phyloP scores from a whole-genome alignment of 148 eudicot species.

The Selenicereus undatus region DNA sequence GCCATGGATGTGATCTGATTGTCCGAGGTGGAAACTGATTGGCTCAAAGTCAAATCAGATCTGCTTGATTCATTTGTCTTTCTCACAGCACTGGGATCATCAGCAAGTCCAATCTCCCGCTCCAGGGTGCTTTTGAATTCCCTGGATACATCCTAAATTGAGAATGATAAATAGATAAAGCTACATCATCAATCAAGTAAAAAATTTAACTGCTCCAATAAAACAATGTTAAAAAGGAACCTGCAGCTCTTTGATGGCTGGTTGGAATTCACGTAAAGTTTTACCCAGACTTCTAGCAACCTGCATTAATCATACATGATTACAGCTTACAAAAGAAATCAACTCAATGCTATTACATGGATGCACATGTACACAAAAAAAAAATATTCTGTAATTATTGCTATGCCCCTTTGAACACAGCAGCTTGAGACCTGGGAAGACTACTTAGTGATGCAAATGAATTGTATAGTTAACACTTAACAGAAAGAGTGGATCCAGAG shows the following conservation, averaged over 20 bases:
- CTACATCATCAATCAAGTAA: background rate
- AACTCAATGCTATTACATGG: background rate
- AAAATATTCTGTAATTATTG: background rate
- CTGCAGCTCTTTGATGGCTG: conserved; percentile 95
- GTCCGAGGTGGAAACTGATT: conserved; percentile 31
- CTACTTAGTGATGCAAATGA: background rate
- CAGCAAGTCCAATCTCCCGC: conserved; percentile 91
- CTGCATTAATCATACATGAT: conserved; percentile 38
- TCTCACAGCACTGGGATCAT: conserved; percentile 39
- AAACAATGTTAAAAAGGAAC: conserved; percentile 26
- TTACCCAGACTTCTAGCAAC: conserved; percentile 86
- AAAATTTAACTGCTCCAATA: background rate
- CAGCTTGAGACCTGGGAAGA: background rate
- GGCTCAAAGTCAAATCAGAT: conserved; percentile 28
- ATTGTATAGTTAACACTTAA: background rate
- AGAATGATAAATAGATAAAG: conserved; percentile 8
- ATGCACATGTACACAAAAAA: background rate
- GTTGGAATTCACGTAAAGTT: conserved; percentile 88
- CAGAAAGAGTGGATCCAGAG: background rate
- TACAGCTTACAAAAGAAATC: conserved; percentile 1
- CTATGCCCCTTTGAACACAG: background rate
- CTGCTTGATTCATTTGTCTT: conserved; percentile 38
- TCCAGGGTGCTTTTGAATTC: conserved; percentile 94
- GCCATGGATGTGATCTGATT: conserved; percentile 27
- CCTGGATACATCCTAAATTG: conserved; percentile 76